Conservation (phyloP, 768 basidiomycete species). For the Lactarius trivialis region DNA sequence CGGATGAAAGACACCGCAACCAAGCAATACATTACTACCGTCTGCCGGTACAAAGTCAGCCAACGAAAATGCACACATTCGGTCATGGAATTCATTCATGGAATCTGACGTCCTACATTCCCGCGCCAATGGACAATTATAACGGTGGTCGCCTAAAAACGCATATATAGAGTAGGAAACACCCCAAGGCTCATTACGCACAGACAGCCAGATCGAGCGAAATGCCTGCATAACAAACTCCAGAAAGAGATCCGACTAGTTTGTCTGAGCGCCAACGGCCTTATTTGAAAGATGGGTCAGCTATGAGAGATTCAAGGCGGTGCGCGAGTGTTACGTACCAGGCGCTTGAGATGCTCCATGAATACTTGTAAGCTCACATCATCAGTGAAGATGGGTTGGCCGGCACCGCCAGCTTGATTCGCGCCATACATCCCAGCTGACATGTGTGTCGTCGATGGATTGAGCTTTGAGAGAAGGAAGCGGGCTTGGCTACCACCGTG, state of each 20-base stretch:
- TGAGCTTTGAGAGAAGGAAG: conserved; percentile 94
- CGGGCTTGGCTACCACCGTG: conserved; percentile 97
- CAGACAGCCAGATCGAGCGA: conserved; percentile 4
- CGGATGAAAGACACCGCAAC: no score
- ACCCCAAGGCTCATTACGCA: conserved; percentile 6
- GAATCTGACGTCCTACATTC: conserved; percentile 10
- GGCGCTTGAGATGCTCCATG: conserved; percentile 93
- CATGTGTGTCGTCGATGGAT: conserved; percentile 98
- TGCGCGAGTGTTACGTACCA: conserved; percentile 44
- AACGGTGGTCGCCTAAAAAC: conserved; percentile 9
- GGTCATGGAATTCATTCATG: conserved; percentile 18
- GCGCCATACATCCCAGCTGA: conserved; percentile 86
- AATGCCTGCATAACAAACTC: conserved; percentile 1
- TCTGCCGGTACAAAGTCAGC: conserved; percentile 6
- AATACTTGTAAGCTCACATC: conserved; percentile 97
- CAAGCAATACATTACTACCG: not conserved
- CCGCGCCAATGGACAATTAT: conserved; percentile 5
- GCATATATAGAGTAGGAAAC: conserved; percentile 20
- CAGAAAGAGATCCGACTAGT: conserved; percentile 12
- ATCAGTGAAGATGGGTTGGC: conserved; percentile 96
- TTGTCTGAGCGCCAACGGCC: conserved; percentile 25
- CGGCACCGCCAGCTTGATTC: conserved; percentile 53
- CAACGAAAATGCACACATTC: conserved; percentile 8
- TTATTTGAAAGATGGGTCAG: not conserved
- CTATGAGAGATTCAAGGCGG: not conserved